Conservation (phyloP, 2,329 filamentous ascomycete species). For the Teratosphaeria nubilosa region DNA sequence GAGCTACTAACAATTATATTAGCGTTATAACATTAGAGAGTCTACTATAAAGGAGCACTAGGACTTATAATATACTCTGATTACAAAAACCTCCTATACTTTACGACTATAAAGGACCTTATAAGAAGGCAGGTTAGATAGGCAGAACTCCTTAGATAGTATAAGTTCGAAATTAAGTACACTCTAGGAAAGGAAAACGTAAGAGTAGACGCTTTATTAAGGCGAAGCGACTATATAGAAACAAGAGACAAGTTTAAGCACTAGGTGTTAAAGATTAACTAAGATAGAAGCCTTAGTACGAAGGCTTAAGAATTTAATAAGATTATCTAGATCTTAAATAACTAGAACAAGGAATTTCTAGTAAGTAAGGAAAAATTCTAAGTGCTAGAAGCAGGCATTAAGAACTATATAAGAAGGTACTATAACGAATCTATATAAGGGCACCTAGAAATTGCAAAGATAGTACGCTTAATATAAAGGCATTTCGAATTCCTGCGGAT, state of each 20-base stretch:
- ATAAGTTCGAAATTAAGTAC: slow-evolving; percentile 2
- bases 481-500: slow-evolving; percentile 5
- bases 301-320: slow-evolving; percentile 2
- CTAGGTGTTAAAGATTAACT: background rate
- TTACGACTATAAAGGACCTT: slow-evolving; percentile 22
- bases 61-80: slow-evolving; percentile 16
- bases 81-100: slow-evolving; percentile 21
- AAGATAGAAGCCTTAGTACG: background rate
- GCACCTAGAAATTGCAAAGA: slow-evolving; percentile 3
- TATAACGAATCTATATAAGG: too few species aligned
- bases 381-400: slow-evolving; percentile 3
- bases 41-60: background rate
- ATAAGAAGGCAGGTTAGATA: slow-evolving; percentile 6
- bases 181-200: background rate
- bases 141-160: background rate
- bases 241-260: background rate
- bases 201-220: background rate
- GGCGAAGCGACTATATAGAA: slow-evolving; percentile 2
- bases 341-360: slow-evolving; percentile 5
- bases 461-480: slow-evolving; percentile 1
- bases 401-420: slow-evolving; percentile 7
- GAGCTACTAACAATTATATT: slow-evolving; percentile 26
- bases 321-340: background rate
- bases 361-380: slow-evolving; percentile 5
- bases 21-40: slow-evolving; percentile 13